phyloP scores from a whole-genome alignment of 371 early-diverging fungal species.

The Haplosporangium sp. region DNA sequence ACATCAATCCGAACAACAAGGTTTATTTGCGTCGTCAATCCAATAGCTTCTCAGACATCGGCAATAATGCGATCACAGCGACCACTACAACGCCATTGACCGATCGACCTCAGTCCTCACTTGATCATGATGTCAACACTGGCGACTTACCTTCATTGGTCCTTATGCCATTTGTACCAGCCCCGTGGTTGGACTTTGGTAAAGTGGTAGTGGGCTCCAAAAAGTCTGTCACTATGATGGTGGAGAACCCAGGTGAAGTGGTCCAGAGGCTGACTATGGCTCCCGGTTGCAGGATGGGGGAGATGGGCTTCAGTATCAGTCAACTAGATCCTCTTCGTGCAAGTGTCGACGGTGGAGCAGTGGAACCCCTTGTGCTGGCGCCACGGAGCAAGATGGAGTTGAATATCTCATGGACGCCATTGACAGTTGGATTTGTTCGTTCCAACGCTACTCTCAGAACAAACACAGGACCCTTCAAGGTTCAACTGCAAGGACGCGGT shows the following conservation, averaged over 20 bases:
- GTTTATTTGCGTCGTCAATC: slow-evolving; percentile 42
- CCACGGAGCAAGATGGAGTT: slow-evolving; percentile 39
- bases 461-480: slow-evolving; percentile 29
- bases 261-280: slow-evolving; percentile 22
- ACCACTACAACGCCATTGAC: slow-evolving; percentile 12
- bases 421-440: slow-evolving; percentile 26
- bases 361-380: slow-evolving; percentile 18
- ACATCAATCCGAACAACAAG: slow-evolving; percentile 20
- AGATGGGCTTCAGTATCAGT: slow-evolving; percentile 43
- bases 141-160: slow-evolving; percentile 20
- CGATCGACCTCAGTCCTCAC: slow-evolving; percentile 15
- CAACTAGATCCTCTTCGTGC: slow-evolving; percentile 41
- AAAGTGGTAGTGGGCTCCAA: slow-evolving; percentile 38
- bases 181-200: slow-evolving; percentile 53
- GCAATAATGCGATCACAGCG: background rate
- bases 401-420: slow-evolving; percentile 43
- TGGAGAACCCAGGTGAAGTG: slow-evolving; percentile 35
- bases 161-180: slow-evolving; percentile 36
- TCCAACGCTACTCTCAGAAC: slow-evolving; percentile 40
- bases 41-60: slow-evolving; percentile 13
- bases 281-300: slow-evolving; percentile 43
- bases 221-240: slow-evolving; percentile 23
- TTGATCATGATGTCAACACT: slow-evolving; percentile 23
- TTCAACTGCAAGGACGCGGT: slow-evolving; percentile 41
- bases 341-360: background rate